Base-by-base conservation (phyloP, 1,139 yeast species). In the Magnusiomyces magnusii region DNA sequence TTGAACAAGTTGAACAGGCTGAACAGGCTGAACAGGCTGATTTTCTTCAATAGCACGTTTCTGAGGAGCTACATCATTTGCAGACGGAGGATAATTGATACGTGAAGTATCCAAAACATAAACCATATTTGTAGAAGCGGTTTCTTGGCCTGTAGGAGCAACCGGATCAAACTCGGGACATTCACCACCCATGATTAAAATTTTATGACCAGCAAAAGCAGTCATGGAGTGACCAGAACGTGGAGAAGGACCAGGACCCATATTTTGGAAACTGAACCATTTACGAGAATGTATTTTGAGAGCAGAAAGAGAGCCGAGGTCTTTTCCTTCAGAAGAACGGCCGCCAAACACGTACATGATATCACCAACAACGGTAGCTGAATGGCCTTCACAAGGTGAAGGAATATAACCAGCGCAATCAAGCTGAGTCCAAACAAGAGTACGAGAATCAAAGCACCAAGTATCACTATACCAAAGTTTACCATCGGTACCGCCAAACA, bases 211-310 rank as follows among this genome's bases (percentile, higher is more conserved):
- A 55, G 77, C 81, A 57, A 87, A 78, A 60, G 86, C 82, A 1
- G 97, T 85, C 77, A 93, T 78, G 10, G 97, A 84, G 73, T 93
- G 99, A n/a, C 99, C 99, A 63, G 95, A 88, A 66, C 97, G 82
- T 23, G 95, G 84, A 52, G 92, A 87, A 2, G 98, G 97, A 15
- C 83, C 80, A n/a, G 78, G 77, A 28, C 80, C 78, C 59, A 81
- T 75, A 60, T 78, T 77, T 62, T 78, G 80, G 67, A 88, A 80
- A 62, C 84, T 83, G 65, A 81, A 82, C 96, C 96, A 90, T 55
- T 83, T 83, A 55, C 81, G 78, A 19, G 88, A 81, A 58, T 83
- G 78, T 65, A 93, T 76, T 68, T 90, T 91, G 66, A 93, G 81
- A n/a, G 92, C 86, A 67, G 83, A 83, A 59, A 91, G 79, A 36